Evolutionary conservation across 306 rosid species (phyloP).

Genomic region (Chamaecrista fasciculata): DNA sequence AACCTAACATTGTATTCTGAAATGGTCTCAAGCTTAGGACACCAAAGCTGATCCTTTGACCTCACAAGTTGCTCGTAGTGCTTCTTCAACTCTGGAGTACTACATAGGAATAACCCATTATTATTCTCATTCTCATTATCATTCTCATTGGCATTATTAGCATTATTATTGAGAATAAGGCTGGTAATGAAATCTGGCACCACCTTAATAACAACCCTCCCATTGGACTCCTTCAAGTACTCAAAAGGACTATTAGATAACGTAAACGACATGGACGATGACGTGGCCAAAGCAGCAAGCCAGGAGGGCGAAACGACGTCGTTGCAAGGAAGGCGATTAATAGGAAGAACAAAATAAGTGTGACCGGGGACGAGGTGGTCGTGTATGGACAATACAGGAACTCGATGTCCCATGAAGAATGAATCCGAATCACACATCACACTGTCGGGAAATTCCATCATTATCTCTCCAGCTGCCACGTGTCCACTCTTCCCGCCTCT

Average conservation of each 20-base stretch:
- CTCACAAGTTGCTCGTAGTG: slow-evolving; percentile 82
- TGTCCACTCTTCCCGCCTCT: slow-evolving; percentile 46
- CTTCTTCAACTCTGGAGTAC: slow-evolving; percentile 88
- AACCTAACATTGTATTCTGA: slow-evolving; percentile 70
- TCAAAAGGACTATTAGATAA: slow-evolving; percentile 45
- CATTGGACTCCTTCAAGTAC: slow-evolving; percentile 56
- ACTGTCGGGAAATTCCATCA: slow-evolving; percentile 79
- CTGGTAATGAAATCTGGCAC: slow-evolving; percentile 67
- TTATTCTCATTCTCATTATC: not conserved
- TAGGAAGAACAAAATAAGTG: slow-evolving; percentile 87
- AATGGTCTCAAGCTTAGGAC: slow-evolving; percentile 89
- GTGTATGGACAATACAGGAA: slow-evolving; percentile 64
- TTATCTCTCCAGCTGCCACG: slow-evolving; percentile 85
- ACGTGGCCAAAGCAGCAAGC: slow-evolving; percentile 41
- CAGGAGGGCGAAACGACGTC: slow-evolving; percentile 57
- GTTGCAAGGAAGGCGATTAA: slow-evolving; percentile 50
- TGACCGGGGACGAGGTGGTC: slow-evolving; percentile 64
- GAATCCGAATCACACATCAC: slow-evolving; percentile 82
- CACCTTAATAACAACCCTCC: slow-evolving; percentile 69
- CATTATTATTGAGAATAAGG: slow-evolving; percentile 46
- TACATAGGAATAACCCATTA: slow-evolving; percentile 44
- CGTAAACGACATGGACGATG: not conserved
- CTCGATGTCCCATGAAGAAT: slow-evolving; percentile 77
- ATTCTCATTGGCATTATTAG: not conserved
- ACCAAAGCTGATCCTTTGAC: slow-evolving; percentile 76